Evolutionary conservation across 192 early-diverging fungal genomes (phyloP), one percentile per base, ranked within the genome.

Genomic region (Coemansia guatemalensis): DNA sequence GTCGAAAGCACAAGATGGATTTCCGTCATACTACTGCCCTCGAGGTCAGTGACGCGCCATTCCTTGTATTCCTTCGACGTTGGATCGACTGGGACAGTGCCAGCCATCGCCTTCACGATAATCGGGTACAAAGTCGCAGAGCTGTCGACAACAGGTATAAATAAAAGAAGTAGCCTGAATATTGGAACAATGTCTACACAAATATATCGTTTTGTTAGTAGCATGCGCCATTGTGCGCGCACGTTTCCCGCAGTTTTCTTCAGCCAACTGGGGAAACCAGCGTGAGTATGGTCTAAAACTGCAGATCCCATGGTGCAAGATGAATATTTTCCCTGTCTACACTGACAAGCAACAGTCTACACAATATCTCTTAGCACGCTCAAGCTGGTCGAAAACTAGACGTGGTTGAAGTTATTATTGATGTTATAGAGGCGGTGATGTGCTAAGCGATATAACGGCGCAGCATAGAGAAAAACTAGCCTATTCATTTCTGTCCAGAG

Each of bases 11-110:
- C 74, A 7, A 69, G 27, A 56, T 82, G 79, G 18, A 76, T 71
- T 39, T 82, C 74, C 7, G 70, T 70, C 70, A 82, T 62, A 48
- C 67, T 64, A 54, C 74, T 74, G 56, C 79, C 79, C 9, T 67
- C 67, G 49, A 82, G 49, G 54, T 66, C 60, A 11, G 74, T 73
- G 12, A 82, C 79, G 11, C 73, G 71, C 70, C 74, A 73, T 63
- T 82, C 79, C 62, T 82, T 82, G 64, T 70, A 75, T 55, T 69
- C 70, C 47, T 77, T 82, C 8, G 78, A 71, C n/a, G 78, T 81
- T 12, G 49, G 65, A 51, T 81, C 78, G 35, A 29, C 58, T 4
- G 69, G 68, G 7, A 66, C 11, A 21, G 27, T 8, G 27, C 33
- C 53, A 18, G 33, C 51, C 33, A 22, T 57, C 54, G 25, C 11